A percentile compares a stretch with the other conserved stretches of the same genome.
Evolutionary conservation across 2,329 filamentous ascomycete genomes (phyloP).

Genomic region (Fusarium begoniae): DNA sequence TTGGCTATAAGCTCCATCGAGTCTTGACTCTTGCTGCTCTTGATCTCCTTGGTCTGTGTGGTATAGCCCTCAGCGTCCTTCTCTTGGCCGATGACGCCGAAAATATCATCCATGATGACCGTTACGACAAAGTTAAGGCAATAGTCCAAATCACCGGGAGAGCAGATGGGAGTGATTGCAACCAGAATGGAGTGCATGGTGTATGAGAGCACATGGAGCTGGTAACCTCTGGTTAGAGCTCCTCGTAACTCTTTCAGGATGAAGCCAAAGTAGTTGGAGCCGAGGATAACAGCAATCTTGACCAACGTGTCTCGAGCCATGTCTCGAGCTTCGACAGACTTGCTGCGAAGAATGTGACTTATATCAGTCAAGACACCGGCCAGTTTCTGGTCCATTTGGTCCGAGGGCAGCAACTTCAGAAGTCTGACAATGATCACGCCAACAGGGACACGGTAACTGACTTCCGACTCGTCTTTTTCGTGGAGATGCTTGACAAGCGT

Average conservation of each 20-base stretch:
- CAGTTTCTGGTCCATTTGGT: conserved; percentile 77
- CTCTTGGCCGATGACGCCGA: conserved; percentile 90
- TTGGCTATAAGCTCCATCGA: conserved; percentile 93
- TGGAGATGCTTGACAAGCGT: conserved; percentile 86
- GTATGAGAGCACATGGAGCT: conserved; percentile 93
- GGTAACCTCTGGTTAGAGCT: conserved; percentile 85
- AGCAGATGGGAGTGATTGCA: conserved; percentile 74
- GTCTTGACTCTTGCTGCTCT: conserved; percentile 97
- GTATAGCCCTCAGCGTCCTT: conserved; percentile 97
- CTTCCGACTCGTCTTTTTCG: conserved; percentile 92
- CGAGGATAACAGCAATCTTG: conserved; percentile 83
- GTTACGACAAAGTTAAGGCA: conserved; percentile 80
- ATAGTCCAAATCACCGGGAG: conserved; percentile 88
- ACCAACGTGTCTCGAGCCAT: conserved; percentile 88
- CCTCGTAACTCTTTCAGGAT: conserved; percentile 90
- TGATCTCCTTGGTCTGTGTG: conserved; percentile 96
- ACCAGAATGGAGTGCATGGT: conserved; percentile 93
- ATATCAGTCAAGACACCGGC: conserved; percentile 90
- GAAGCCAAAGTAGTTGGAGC: conserved; percentile 86
- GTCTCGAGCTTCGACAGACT: conserved; percentile 87
- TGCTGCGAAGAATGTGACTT: conserved; percentile 90
- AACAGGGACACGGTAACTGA: conserved; percentile 90
- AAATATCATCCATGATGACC: conserved; percentile 97
- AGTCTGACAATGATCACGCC: conserved; percentile 90
- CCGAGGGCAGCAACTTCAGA: conserved; percentile 78